Percentiles rank a stretch among this genome's conserved stretches.
Evolutionary conservation across 306 rosid species (phyloP).

Genomic region (Phaseolus lunatus): DNA sequence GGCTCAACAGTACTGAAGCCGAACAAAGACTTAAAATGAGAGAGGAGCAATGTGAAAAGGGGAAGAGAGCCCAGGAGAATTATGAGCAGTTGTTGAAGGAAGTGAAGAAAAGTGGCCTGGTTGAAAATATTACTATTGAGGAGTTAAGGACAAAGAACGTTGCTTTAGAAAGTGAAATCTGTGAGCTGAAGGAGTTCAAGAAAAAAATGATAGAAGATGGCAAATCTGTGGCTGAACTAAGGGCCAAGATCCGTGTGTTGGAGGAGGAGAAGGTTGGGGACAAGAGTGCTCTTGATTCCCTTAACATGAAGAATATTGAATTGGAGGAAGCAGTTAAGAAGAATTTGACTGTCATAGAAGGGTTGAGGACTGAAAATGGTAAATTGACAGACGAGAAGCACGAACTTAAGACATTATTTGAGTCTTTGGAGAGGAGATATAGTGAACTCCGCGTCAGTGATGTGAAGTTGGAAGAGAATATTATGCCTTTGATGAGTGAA

Average conservation of each 20-base stretch:
- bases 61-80: background rate
- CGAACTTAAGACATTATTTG: background rate
- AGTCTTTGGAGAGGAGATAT: background rate
- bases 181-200: constrained; percentile 18
- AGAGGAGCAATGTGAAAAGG: constrained; percentile 15
- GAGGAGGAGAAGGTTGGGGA: constrained; percentile 30
- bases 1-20: background rate
- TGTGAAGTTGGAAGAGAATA: constrained; percentile 15
- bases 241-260: background rate
- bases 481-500: background rate
- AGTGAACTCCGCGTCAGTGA: background rate
- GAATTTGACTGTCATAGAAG: background rate
- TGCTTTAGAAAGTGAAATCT: background rate
- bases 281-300: background rate
- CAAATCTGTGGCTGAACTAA: background rate
- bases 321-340: constrained; percentile 31
- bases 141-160: background rate
- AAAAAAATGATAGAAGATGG: background rate
- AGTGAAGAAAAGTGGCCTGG: background rate
- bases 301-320: constrained; percentile 15
- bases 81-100: constrained; percentile 46
- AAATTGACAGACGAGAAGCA: background rate
- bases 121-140: background rate
- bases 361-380: background rate
- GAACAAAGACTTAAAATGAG: constrained; percentile 35